Evolutionary conservation across 805 yeast genomes (phyloP).

Genomic region (Yarrowia bubula): DNA sequence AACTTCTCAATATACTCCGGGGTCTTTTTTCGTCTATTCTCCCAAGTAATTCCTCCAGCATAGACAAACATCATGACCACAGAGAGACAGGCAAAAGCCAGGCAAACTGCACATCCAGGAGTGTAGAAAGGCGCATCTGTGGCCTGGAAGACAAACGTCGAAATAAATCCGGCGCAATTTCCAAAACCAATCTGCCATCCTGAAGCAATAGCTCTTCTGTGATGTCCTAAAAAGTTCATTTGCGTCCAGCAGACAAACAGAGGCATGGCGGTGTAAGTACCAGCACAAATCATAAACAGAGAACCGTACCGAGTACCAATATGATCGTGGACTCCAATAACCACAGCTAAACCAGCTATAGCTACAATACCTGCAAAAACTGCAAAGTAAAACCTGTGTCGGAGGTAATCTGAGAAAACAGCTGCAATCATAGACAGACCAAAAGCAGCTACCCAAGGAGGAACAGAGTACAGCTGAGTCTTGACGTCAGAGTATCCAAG

Average conservation of each 20-base stretch:
- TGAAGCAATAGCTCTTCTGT: conserved; percentile 56
- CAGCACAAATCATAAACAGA: conserved; percentile 57
- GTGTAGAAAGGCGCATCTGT: conserved; percentile 58
- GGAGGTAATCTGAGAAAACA: conserved; percentile 54
- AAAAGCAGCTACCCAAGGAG: conserved; percentile 80
- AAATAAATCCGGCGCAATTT: conserved; percentile 67
- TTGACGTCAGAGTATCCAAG: conserved; percentile 66
- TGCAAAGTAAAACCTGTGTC: conserved; percentile 40
- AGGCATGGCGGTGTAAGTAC: conserved; percentile 67
- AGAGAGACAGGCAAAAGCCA: conserved; percentile 47
- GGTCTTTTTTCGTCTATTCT: conserved; percentile 34
- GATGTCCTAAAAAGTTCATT: conserved; percentile 61
- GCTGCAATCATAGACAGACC: conserved; percentile 64
- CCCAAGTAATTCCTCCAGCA: conserved; percentile 37
- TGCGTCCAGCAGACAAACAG: conserved; percentile 64
- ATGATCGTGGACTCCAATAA: conserved; percentile 48
- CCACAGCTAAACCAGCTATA: conserved; percentile 55
- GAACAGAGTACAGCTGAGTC: conserved; percentile 79
- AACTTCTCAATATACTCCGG: conserved; percentile 28
- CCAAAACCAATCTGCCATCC: conserved; percentile 70
- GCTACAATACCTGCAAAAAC: conserved; percentile 40
- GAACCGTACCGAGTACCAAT: conserved; percentile 56
- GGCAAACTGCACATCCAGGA: conserved; percentile 52
- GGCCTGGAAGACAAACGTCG: conserved; percentile 56
- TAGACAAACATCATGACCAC: conserved; percentile 37